These are phyloP conservation scores for Zopfia rhizophila DNA, from an alignment of 2,329 filamentous ascomycete genomes.

Conservation along the genomic window DNA sequence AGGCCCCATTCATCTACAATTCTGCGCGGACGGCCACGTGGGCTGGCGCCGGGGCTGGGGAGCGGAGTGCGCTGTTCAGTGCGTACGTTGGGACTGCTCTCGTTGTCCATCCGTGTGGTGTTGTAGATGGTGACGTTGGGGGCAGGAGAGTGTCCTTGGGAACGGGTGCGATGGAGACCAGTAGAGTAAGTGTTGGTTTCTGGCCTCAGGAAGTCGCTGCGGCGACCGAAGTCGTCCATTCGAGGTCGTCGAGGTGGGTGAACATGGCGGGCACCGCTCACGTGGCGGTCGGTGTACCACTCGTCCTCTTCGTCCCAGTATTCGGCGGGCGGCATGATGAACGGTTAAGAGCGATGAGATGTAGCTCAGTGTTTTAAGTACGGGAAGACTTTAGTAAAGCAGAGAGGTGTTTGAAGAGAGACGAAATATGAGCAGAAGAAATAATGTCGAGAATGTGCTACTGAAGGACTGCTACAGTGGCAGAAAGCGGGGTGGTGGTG, in stretches of 20 bases:
- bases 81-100: constrained; percentile 45
- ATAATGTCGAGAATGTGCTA: not conserved
- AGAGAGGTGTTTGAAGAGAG: not conserved
- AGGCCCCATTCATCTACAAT: constrained; percentile 48
- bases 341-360: not conserved
- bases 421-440: not conserved
- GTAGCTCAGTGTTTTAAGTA: not conserved
- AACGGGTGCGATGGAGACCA: constrained; percentile 57
- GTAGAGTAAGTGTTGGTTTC: constrained; percentile 35
- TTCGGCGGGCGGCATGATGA: constrained; percentile 37
- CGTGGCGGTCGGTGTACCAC: constrained; percentile 36
- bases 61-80: constrained; percentile 41
- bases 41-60: constrained; percentile 30
- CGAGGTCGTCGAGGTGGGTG: constrained; percentile 27
- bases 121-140: constrained; percentile 61
- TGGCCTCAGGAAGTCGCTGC: constrained; percentile 43
- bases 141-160: constrained; percentile 54
- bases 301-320: constrained; percentile 45
- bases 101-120: constrained; percentile 52
- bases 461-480: constrained; percentile 3
- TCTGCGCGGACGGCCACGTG: constrained; percentile 39
- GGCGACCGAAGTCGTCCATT: constrained; percentile 35
- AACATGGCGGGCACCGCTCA: constrained; percentile 46
- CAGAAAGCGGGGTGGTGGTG: constrained; percentile 14
- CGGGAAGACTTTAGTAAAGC: not conserved